Base-by-base conservation (phyloP, 345 rosid species). In the Camelina neglecta region DNA sequence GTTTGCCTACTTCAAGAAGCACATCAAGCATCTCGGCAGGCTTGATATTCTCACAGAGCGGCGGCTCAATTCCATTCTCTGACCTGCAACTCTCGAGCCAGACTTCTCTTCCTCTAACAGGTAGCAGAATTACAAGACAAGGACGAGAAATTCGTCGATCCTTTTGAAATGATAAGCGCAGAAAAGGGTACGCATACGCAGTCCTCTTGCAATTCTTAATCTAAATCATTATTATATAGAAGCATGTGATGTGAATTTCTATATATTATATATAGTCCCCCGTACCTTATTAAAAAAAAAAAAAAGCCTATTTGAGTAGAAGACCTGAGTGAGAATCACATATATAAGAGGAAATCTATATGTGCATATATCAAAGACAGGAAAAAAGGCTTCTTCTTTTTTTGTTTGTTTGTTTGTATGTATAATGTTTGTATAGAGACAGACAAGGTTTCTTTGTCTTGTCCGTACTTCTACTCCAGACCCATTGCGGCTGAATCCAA, bases 11-110 rank as follows among this genome's bases (percentile, higher is more conserved):
- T 26, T 82, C 91, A 65, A 86, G 90, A 75, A 84, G 81, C 82
- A 82, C 81, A 16, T 84, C 93, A 36, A 83, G 81, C 81, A 83
- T 88, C 79, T 83, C 91, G 35, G 87, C 89, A 62, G 96, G 91
- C 66, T 78, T 88, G 75, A 88, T 88, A 38, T 86, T 85, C 82
- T 86, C 93, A 6, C 96, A 82, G 79, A 86, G 83, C 4, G 74
- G 78, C 0, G 87, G 87, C 62, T 71, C 96, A 38, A 80, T 84
- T 64, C 87, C 86, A 39, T 80, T 89, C 69, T 75, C 93, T 56
- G 94, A 90, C 38, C 82, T 86, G 73, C 97, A 90, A 71, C 88
- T 82, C 73, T 86, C 92, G 42, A 80, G 86, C 82, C 96, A 87
- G 78, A 81, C 75, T 49, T 85, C 97, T 20, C 85, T 88, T 79